A percentile compares a stretch with the other conserved stretches of the same genome.
phyloP scores from a whole-genome alignment of 2,329 filamentous ascomycete species.

The Cercospora canescens region DNA sequence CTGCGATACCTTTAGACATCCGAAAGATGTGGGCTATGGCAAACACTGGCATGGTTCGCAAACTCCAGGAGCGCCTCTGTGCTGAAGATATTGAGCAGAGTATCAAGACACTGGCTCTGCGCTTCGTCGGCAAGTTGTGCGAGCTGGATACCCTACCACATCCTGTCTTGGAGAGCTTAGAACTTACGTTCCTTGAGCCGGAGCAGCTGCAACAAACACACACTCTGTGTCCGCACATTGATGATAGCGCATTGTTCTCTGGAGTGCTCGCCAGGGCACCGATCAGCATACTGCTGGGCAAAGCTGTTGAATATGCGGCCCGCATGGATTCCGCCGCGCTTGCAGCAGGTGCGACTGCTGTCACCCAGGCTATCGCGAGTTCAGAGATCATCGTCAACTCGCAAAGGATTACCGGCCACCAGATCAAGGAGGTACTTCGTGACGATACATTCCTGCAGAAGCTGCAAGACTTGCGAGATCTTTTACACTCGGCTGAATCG shows the following conservation, averaged over 20 bases:
- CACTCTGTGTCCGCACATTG: conserved; percentile 19
- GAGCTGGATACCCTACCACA: conserved; percentile 28
- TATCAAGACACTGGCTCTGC: conserved; percentile 30
- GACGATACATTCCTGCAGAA: conserved; percentile 18
- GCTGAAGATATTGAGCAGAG: conserved; percentile 20
- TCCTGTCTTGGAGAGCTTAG: conserved; percentile 20
- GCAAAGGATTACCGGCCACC: conserved; percentile 22
- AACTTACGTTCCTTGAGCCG: conserved; percentile 21
- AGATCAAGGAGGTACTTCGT: conserved; percentile 17
- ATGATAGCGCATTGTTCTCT: conserved; percentile 23
- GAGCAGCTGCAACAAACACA: conserved; percentile 16
- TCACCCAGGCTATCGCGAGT: conserved; percentile 15
- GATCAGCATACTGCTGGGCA: conserved; percentile 21
- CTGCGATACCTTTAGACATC: conserved; percentile 30
- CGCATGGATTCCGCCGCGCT: conserved; percentile 15
- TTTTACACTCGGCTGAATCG: background rate
- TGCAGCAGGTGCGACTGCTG: conserved; percentile 18
- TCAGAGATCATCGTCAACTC: conserved; percentile 18
- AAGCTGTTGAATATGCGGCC: conserved; percentile 18
- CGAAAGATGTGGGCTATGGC: conserved; percentile 33
- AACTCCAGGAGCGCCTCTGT: conserved; percentile 36
- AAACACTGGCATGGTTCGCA: conserved; percentile 34
- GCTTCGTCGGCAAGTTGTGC: conserved; percentile 29
- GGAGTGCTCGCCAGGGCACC: conserved; percentile 21
- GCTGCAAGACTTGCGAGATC: conserved; percentile 9